Conservation (phyloP, 345 rosid genomes). For the Hibiscus trionum region DNA sequence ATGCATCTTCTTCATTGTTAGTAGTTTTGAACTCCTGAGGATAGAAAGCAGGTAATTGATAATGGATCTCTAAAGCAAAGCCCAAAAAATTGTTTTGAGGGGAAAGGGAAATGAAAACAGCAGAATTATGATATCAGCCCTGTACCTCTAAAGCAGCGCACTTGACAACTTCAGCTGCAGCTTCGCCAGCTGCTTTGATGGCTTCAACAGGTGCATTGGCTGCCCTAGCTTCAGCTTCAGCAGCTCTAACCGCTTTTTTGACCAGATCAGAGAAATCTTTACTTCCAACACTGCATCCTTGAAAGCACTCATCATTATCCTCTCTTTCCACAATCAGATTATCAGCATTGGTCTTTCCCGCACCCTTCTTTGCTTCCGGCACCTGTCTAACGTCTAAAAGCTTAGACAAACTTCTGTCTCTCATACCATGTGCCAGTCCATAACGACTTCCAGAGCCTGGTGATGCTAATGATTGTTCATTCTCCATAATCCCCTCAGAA, state of each 20-base stretch:
- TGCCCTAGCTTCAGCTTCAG: conserved; percentile 91
- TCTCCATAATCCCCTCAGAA: conserved; percentile 48
- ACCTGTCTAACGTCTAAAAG: conserved; percentile 41
- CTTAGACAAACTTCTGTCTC: conserved; percentile 46
- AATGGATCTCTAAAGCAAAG: background rate
- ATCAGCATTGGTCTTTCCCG: conserved; percentile 36
- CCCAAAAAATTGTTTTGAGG: background rate
- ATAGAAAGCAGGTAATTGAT: background rate
- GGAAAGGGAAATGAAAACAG: background rate
- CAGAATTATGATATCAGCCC: conserved; percentile 1
- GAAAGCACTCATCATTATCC: conserved; percentile 63
- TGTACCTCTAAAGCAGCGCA: conserved; percentile 82
- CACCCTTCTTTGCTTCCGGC: conserved; percentile 39
- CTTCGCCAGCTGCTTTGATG: conserved; percentile 82
- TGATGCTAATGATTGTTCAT: conserved; percentile 49
- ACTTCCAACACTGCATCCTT: conserved; percentile 74
- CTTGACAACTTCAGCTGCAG: conserved; percentile 95
- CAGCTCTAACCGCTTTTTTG: conserved; percentile 78
- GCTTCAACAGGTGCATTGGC: conserved; percentile 85
- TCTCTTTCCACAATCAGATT: conserved; percentile 48
- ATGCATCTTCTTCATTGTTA: conserved; percentile 81
- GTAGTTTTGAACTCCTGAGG: conserved; percentile 58
- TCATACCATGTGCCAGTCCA: conserved; percentile 36
- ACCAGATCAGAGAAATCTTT: conserved; percentile 72
- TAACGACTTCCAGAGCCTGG: conserved; percentile 59